phyloP scores from a whole-genome alignment of 2,329 filamentous ascomycete genomes.

The Epichloe brachyelytri region DNA sequence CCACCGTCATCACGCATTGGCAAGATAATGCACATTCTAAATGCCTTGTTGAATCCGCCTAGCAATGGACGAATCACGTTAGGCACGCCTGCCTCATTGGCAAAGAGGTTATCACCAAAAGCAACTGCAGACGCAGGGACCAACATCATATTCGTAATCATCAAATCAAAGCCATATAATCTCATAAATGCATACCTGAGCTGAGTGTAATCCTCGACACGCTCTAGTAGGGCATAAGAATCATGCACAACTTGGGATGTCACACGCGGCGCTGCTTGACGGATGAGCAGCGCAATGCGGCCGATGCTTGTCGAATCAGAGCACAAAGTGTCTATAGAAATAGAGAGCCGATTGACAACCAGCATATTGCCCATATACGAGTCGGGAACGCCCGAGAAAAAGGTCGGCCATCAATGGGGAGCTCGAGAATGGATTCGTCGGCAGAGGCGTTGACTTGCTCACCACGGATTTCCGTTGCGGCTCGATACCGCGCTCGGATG shows the following conservation, averaged over 20 bases:
- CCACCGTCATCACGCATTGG: conserved; percentile 17
- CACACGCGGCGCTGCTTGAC: conserved; percentile 13
- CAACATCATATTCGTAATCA: conserved; percentile 20
- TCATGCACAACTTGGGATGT: conserved; percentile 17
- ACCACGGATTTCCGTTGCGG: conserved; percentile 12
- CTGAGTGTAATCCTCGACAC: conserved; percentile 13
- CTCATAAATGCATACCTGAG: neutral
- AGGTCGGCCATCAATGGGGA: conserved; percentile 20
- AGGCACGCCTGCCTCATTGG: conserved; percentile 11
- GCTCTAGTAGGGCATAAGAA: conserved; percentile 15
- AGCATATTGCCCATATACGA: conserved; percentile 18
- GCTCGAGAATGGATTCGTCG: conserved; percentile 20
- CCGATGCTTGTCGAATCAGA: conserved; percentile 14
- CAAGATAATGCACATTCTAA: conserved; percentile 15
- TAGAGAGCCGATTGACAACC: conserved; percentile 15
- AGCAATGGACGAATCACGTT: conserved; percentile 17
- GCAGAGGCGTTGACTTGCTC: conserved; percentile 10
- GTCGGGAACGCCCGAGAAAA: conserved; percentile 15
- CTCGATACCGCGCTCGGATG: conserved; percentile 21
- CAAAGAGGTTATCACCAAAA: conserved; percentile 17
- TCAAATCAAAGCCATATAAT: conserved; percentile 6
- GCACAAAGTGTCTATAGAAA: conserved; percentile 16
- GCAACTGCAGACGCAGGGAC: conserved; percentile 15
- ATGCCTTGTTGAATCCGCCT: conserved; percentile 13
- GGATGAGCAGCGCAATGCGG: conserved; percentile 12